Evolutionary conservation across 139 green algal species (phyloP), one percentile per base, ranked within the genome.

Genomic region (Chlamydomonas asymmetrica): DNA sequence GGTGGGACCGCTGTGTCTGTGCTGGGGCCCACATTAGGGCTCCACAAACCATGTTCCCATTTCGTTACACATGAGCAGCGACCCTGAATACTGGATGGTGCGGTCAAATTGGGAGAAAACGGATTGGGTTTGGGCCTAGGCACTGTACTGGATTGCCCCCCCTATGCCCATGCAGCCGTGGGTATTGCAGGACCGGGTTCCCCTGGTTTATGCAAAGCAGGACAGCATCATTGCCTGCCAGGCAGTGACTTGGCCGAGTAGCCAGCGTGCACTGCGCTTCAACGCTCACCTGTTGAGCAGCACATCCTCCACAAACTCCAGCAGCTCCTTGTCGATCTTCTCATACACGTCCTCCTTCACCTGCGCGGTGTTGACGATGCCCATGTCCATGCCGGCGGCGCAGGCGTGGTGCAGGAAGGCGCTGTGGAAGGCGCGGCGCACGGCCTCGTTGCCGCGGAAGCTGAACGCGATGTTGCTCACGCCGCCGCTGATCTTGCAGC

Each of bases 401-500:
- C 93, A 97, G 9, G 94, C 95, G 81, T 98, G 92, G 85, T 98
- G 85, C 77, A 98, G 85, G 88, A 98, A 98, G 27, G 92, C 91
- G 20, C 71, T 90, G 87, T 98, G 95, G 89, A 98, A 98, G 32
- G 86, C 93, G 27, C 95, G 88, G 34, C 95, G 91, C 64, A 98
- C 95, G 6, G 95, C 75, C 88, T 98, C 90, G 69, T 99, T 99
- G 78, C 96, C 96, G 18, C 96, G 89, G 95, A 99, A 99, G 74
- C 87, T 94, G 85, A 99, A 99, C 37, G 96, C 95, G 48, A 99
- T 94, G 92, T 99, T 99, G 72, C 92, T 98, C 57, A 99, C 95
- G 39, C 96, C 96, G 22, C 96, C 96, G 61, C 84, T 94, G 83
- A 99, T 95, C 88, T 99, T 98, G 79, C 63, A 85, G 35, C 94